These are phyloP conservation scores for Geum urbanum DNA, from an alignment of 306 rosid genomes.

Conservation along the genomic window DNA sequence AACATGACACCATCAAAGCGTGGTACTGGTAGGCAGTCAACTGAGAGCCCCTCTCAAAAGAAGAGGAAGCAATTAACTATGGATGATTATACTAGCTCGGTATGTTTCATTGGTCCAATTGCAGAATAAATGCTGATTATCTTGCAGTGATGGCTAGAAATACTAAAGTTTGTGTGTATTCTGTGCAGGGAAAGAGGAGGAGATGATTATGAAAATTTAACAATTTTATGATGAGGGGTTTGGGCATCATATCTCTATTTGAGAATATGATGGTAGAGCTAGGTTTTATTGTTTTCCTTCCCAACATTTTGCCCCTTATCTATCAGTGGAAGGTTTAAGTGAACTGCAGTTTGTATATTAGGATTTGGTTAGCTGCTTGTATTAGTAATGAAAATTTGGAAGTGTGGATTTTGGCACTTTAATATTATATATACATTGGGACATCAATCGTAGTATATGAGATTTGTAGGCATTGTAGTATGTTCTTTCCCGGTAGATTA, in stretches of 20 bases:
- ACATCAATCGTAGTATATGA: too few relatives aligned
- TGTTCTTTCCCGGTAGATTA: too few relatives aligned
- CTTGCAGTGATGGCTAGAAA: slow-evolving; percentile 2
- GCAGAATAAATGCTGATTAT: neutral
- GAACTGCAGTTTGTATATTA: slow-evolving; percentile 5
- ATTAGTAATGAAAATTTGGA: neutral
- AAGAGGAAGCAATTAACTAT: slow-evolving; percentile 83
- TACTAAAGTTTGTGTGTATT: slow-evolving; percentile 20
- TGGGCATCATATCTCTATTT: neutral
- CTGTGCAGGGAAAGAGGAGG: slow-evolving; percentile 76
- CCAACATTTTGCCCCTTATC: neutral
- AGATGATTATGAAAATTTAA: slow-evolving; percentile 33
- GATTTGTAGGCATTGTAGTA: too few relatives aligned
- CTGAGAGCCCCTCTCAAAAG: slow-evolving; percentile 65
- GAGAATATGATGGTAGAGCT: slow-evolving; percentile 4
- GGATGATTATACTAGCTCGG: slow-evolving; percentile 72
- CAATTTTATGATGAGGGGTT: neutral
- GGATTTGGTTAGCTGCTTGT: neutral
- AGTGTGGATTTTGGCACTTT: neutral
- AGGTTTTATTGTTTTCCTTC: neutral
- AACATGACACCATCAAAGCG: slow-evolving; percentile 87
- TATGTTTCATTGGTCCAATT: slow-evolving; percentile 23
- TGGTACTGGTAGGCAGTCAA: slow-evolving; percentile 51
- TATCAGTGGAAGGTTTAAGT: neutral
- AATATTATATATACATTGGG: neutral